Conservation (phyloP, 176 grass and related monocot genomes). For the Hsuehochloa calcarea region DNA sequence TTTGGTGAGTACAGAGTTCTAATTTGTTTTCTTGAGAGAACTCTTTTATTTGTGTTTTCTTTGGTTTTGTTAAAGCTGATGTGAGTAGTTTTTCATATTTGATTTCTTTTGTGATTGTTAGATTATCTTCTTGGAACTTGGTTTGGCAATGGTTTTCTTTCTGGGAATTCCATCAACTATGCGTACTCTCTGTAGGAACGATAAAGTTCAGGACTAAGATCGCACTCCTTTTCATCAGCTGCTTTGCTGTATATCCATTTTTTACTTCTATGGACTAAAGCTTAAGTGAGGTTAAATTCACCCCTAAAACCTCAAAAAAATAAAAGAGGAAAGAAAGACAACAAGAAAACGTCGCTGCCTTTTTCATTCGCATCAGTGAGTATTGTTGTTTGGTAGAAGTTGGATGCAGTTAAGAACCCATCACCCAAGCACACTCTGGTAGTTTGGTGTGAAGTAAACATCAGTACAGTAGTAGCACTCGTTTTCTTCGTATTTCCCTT, state of each 20-base stretch:
- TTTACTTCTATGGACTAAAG: neutral
- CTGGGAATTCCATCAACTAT: neutral
- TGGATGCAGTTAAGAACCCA: constrained; percentile 32
- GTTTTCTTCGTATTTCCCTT: constrained; percentile 11
- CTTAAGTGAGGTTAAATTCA: neutral
- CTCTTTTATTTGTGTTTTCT: neutral
- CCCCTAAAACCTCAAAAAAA: neutral
- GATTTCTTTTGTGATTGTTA: neutral
- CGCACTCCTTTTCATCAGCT: neutral
- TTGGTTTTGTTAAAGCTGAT: neutral
- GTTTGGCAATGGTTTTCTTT: neutral
- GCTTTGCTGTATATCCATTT: neutral
- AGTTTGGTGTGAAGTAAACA: constrained; percentile 8
- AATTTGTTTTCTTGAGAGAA: neutral
- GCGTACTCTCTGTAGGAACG: neutral
- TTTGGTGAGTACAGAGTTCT: constrained; percentile 52
- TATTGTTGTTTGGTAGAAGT: constrained; percentile 18
- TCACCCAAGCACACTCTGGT: neutral
- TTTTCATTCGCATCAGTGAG: neutral
- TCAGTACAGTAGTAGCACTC: neutral
- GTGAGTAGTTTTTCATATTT: neutral
- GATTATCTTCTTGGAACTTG: neutral
- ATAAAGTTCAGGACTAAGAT: constrained; percentile 11
- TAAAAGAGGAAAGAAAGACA: neutral
- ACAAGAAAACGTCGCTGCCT: neutral